Evolutionary conservation across 148 eudicot species (phyloP), one percentile per base, ranked within the genome.

Genomic region (Vaccinium macrocarpon): DNA sequence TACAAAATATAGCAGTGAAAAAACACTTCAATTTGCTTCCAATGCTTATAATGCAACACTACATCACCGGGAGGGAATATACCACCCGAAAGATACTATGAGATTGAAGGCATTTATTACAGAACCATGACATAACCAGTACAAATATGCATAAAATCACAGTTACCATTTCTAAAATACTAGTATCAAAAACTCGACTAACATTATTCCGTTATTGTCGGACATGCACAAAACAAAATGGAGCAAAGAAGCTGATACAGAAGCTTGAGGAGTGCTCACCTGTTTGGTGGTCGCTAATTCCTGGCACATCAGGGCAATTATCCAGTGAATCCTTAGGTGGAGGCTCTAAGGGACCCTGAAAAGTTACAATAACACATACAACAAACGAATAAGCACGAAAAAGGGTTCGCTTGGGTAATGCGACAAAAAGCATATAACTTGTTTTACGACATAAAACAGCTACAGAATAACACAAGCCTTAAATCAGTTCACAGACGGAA

Each of bases 231-330:
- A 73, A 29, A 46, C 10, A 49, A 71, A 6, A 79, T 66, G 7
- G 7, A 42, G 80, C 18, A 70, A 79, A 56, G 71, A n/a, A 56
- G 77, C 3, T 14, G 51, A 66, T 8, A 68, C 79, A 29, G 52
- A 48, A 18, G 72, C 14, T 12, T 49, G 56, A 18, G 52, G 25
- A 88, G 57, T 62, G 85, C 93, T 88, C 84, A 88, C 98, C 98
- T 91, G 87, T 91, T 75, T 82, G 88, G 50, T 90, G 92, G 83
- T 94, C 94, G 84, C 88, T 91, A 50, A 87, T 86, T 86, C 89
- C 93, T 11, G 90, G 93, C 82, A 92, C 90, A 86, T 86, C 90
- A 76, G 95, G 89, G 68, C 70, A 89, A 87, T 89, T 88, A 50
- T 90, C 90, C 12, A 81, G 86, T 56, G 81, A 79, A 88, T 84